Percentiles rank a stretch among this genome's conserved stretches.
Evolutionary conservation across 805 yeast species (phyloP).

Genomic region (Hanseniaspora lindneri): DNA sequence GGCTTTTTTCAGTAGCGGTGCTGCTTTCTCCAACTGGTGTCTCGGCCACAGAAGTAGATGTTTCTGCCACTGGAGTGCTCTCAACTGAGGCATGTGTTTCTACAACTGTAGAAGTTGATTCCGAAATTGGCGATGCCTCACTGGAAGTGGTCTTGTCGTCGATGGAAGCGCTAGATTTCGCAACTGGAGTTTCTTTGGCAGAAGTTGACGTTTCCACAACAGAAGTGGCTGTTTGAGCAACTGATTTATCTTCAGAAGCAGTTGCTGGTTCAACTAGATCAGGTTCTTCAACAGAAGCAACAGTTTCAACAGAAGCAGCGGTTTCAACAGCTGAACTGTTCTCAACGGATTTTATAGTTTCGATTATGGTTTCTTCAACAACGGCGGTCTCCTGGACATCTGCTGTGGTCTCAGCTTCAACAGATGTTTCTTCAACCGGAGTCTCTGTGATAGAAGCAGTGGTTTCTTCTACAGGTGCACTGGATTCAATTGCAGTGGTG

Average conservation of each 20-base stretch:
- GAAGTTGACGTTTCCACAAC: too few species aligned
- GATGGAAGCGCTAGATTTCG: too few species aligned
- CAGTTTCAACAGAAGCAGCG: neutral
- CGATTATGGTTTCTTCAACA: neutral
- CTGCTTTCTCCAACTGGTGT: neutral
- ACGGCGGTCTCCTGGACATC: neutral
- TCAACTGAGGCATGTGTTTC: too few species aligned
- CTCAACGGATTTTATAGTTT: too few species aligned
- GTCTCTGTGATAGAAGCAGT: constrained; percentile 5
- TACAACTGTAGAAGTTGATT: too few species aligned
- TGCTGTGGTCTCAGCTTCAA: neutral
- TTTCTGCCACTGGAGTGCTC: neutral
- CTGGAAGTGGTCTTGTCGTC: too few species aligned
- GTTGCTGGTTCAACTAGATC: too few species aligned
- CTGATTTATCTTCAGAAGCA: too few species aligned
- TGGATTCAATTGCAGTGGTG: neutral
- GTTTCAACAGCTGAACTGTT: constrained; percentile 15
- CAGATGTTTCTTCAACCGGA: neutral
- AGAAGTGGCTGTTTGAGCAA: neutral
- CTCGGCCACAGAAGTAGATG: neutral
- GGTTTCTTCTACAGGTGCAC: neutral
- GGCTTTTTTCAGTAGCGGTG: neutral
- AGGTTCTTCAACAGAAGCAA: too few species aligned
- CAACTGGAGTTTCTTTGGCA: too few species aligned
- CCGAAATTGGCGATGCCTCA: too few species aligned